Evolutionary conservation across 768 basidiomycete genomes (phyloP).

Genomic region (Rhizopogon sp.): DNA sequence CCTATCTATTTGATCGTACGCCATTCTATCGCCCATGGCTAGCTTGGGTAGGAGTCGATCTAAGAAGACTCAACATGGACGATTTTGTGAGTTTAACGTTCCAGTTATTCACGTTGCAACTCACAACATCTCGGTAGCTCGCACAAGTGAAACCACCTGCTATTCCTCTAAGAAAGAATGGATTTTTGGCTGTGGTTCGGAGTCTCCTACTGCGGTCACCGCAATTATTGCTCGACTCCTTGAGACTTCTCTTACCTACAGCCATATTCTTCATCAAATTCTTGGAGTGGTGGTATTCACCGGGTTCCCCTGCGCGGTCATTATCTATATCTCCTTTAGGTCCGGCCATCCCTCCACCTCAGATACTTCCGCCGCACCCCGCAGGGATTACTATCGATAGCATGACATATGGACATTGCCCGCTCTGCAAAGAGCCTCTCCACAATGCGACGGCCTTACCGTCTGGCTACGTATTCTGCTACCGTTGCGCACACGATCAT

Average conservation of each 20-base stretch:
- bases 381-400: conserved; percentile 61
- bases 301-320: conserved; percentile 79
- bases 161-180: conserved; percentile 23
- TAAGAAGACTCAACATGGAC: conserved; percentile 73
- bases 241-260: conserved; percentile 75
- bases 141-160: conserved; percentile 11
- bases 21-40: conserved; percentile 91
- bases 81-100: conserved; percentile 57
- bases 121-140: conserved; percentile 12
- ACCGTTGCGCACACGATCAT: conserved; percentile 82
- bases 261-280: conserved; percentile 96
- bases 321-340: conserved; percentile 57
- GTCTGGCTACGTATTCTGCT: conserved; percentile 94
- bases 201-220: conserved; percentile 50
- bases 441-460: conserved; percentile 88
- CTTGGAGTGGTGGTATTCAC: conserved; percentile 99
- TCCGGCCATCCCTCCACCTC: conserved; percentile 73
- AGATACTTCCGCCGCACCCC: conserved; percentile 70
- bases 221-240: conserved; percentile 65
- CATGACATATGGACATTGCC: conserved; percentile 75
- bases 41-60: conserved; percentile 75
- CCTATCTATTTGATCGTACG: conserved; percentile 85
- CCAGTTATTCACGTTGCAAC: not conserved
- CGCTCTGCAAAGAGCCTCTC: conserved; percentile 66
- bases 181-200: conserved; percentile 39